phyloP scores from a whole-genome alignment of 148 eudicot species.

The Rhododendron mucronatum region DNA sequence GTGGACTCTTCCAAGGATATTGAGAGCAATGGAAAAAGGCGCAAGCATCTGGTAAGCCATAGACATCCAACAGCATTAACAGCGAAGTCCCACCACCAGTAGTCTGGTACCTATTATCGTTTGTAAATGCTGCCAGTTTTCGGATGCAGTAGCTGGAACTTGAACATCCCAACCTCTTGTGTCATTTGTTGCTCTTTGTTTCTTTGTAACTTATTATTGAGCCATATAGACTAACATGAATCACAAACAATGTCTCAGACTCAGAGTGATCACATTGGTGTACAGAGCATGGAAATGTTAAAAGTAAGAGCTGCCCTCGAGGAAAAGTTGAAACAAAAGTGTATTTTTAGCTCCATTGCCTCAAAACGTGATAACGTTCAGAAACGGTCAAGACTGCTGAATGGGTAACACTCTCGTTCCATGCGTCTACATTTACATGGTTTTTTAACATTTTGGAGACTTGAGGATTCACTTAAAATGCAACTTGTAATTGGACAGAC shows the following conservation, averaged over 20 bases:
- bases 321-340: slow-evolving; percentile 78
- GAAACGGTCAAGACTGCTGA: slow-evolving; percentile 31
- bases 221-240: slow-evolving; percentile 4
- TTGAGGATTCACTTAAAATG: background rate
- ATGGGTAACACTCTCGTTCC: slow-evolving; percentile 46
- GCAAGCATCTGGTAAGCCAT: slow-evolving; percentile 25
- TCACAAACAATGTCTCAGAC: slow-evolving; percentile 8
- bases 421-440: background rate
- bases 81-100: background rate
- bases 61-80: background rate
- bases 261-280: slow-evolving; percentile 56
- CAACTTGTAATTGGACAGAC: slow-evolving; percentile 39
- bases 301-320: slow-evolving; percentile 76
- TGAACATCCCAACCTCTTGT: background rate
- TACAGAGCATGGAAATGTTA: slow-evolving; percentile 78
- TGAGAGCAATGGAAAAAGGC: slow-evolving; percentile 28
- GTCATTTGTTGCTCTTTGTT: slow-evolving; percentile 1
- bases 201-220: background rate
- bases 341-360: slow-evolving; percentile 43
- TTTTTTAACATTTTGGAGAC: background rate
- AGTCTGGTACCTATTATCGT: background rate
- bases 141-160: background rate
- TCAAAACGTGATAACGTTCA: slow-evolving; percentile 31
- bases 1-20: slow-evolving; percentile 21
- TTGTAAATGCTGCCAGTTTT: background rate